These are phyloP conservation scores for Toxicodendron radicans DNA, from an alignment of 345 rosid genomes.

Conservation along the genomic window DNA sequence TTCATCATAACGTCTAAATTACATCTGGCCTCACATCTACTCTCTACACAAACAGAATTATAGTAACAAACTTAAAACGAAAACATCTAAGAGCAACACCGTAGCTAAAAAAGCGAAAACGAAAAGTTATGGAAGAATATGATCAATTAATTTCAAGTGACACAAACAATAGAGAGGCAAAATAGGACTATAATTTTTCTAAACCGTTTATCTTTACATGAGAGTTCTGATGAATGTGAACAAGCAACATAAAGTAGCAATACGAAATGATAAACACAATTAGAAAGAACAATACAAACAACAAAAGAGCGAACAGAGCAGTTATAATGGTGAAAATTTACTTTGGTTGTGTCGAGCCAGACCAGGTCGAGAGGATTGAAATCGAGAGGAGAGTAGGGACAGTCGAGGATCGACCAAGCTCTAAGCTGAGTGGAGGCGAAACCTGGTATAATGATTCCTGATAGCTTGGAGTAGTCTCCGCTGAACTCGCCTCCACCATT, in stretches of 20 bases:
- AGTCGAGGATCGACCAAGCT: conserved; percentile 98
- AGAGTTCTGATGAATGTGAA: background rate
- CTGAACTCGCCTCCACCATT: conserved; percentile 38
- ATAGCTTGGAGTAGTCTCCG: conserved; percentile 70
- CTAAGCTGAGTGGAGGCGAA: conserved; percentile 97
- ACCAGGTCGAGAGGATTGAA: conserved; percentile 98
- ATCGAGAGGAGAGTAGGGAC: conserved; percentile 94
- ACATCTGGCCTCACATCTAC: no score
- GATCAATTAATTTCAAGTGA: no score
- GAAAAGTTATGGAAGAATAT: no score
- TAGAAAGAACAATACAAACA: background rate
- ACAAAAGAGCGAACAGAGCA: background rate
- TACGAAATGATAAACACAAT: background rate
- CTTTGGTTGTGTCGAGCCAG: conserved; percentile 97
- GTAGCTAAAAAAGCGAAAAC: no score
- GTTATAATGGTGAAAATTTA: conserved; percentile 26
- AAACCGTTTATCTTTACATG: background rate
- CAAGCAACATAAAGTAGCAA: background rate
- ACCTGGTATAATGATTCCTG: conserved; percentile 96
- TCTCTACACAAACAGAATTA: no score
- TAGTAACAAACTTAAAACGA: no score
- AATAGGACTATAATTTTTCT: no score
- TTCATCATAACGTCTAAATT: no score
- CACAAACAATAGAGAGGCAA: no score
- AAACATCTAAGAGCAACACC: no score